A percentile compares a stretch with the other conserved stretches of the same genome.
These are phyloP conservation scores for Umbilicus rupestris DNA, from an alignment of 164 flowering plant species.

Conservation along the genomic window DNA sequence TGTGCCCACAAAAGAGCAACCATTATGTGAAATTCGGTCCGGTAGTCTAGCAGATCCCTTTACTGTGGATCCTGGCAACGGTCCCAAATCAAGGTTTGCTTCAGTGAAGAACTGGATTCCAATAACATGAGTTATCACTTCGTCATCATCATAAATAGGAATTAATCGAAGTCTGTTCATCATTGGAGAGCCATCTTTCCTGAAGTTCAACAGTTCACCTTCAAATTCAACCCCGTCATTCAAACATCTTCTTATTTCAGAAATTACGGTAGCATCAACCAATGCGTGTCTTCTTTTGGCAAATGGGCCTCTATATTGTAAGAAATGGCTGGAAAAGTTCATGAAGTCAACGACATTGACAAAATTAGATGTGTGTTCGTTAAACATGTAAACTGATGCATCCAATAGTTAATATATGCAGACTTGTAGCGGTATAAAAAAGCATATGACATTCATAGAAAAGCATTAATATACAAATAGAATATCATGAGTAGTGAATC, in stretches of 20 bases:
- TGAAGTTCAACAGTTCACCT: slow-evolving; percentile 77
- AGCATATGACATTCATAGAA: background rate
- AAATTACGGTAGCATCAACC: slow-evolving; percentile 69
- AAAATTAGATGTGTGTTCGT: background rate
- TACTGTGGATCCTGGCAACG: slow-evolving; percentile 37
- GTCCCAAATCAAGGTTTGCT: slow-evolving; percentile 70
- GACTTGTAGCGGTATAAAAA: background rate
- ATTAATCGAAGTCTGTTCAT: slow-evolving; percentile 69
- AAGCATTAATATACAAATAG: background rate
- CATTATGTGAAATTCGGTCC: slow-evolving; percentile 37
- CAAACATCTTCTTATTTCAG: slow-evolving; percentile 74
- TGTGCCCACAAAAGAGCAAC: slow-evolving; percentile 25
- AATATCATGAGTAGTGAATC: background rate
- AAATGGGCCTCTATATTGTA: slow-evolving; percentile 88
- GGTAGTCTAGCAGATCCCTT: slow-evolving; percentile 41
- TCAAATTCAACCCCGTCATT: slow-evolving; percentile 78
- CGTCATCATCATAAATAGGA: slow-evolving; percentile 83
- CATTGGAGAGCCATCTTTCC: slow-evolving; percentile 84
- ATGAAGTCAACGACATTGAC: background rate
- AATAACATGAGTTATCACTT: slow-evolving; percentile 64
- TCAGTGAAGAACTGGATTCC: slow-evolving; percentile 83
- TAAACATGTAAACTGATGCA: background rate
- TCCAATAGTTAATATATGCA: background rate
- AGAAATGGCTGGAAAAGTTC: slow-evolving; percentile 60
- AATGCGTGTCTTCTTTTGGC: slow-evolving; percentile 89